Base-by-base conservation (phyloP, 192 early-diverging fungal genomes). In the Podila horticola region DNA sequence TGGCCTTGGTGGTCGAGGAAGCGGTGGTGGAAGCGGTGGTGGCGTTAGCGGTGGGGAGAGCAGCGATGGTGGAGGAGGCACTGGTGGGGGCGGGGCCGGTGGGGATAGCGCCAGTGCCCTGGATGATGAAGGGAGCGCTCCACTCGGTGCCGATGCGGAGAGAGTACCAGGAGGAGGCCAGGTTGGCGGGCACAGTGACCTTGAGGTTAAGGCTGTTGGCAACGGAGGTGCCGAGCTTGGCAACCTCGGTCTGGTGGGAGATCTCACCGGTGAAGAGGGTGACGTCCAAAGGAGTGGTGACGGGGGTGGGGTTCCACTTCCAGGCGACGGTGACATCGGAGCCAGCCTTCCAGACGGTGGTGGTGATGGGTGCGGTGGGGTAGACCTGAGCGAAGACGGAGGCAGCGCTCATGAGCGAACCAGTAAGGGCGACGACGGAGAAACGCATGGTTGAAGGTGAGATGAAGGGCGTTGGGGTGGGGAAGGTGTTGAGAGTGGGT, bases 361-460 rank as follows among this genome's bases (percentile, higher is more conserved):
- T 9, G 52, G 52, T 10, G n/a, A 55, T 55, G 52, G 52, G 52
- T n/a, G 52, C 52, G 52, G 52, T 55, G 52, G 52, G 52, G 52
- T 55, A 55, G 52, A 55, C 52, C 52, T 55, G 52, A 26, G 52
- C 52, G 12, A 24, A 55, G 24, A 55, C 52, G 52, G 52, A 55
- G 52, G 52, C n/a, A 55, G 52, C 52, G 52, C 52, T 55, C 52
- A 55, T 24, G 52, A 55, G 52, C 52, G 52, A 55, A 55, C 52
- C 52, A 55, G 52, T 22, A 55, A 55, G 52, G 52, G 52, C 52
- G 52, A 55, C 17, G 52, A 26, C 24, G 52, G 52, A 55, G 52
- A 55, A 55, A 12, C 17, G 12, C 52, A 55, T 55, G 52, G 52
- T 55, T 45, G 41, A 45, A 45, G 15, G 50, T 52, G 2, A 9